Percentiles rank a stretch among this genome's conserved stretches.
Evolutionary conservation across 805 yeast genomes (phyloP).

Genomic region (Yarrowia sp.): DNA sequence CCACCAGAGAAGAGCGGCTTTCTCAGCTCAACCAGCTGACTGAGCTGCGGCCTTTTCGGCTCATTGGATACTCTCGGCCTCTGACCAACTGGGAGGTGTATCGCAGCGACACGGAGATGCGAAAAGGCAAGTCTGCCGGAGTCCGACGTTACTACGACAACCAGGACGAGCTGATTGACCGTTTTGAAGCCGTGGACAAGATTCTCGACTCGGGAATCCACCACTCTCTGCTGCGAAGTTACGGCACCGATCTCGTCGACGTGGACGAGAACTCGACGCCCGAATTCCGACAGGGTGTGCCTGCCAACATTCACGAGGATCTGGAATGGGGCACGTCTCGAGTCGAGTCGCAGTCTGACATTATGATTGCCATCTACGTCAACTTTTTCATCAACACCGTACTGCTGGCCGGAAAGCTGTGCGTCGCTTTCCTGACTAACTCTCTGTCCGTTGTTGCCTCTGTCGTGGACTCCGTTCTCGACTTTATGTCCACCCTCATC

Average conservation of each 20-base stretch:
- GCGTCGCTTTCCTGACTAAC: constrained; percentile 59
- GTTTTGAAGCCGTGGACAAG: constrained; percentile 58
- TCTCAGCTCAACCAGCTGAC: constrained; percentile 37
- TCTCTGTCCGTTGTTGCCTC: constrained; percentile 79
- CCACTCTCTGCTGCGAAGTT: constrained; percentile 58
- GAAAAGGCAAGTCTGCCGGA: constrained; percentile 33
- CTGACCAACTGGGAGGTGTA: constrained; percentile 43
- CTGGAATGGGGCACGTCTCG: constrained; percentile 47
- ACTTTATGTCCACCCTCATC: constrained; percentile 69
- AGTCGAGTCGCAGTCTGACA: constrained; percentile 45
- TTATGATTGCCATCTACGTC: constrained; percentile 57
- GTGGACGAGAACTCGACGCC: constrained; percentile 32
- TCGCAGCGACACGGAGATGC: constrained; percentile 33
- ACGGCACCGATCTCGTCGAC: constrained; percentile 43
- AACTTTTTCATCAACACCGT: constrained; percentile 57
- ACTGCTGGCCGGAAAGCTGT: constrained; percentile 56
- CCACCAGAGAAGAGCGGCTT: constrained; percentile 23
- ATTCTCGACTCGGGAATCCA: constrained; percentile 70
- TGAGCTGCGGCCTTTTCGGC: constrained; percentile 46
- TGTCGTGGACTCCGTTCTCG: constrained; percentile 70
- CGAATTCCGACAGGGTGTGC: constrained; percentile 42
- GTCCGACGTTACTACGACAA: constrained; percentile 48
- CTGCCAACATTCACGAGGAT: constrained; percentile 59
- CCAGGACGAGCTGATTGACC: constrained; percentile 59
- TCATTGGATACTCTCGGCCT: constrained; percentile 47